Conservation (phyloP, 2,329 filamentous ascomycete genomes). For the Clonostachys rosea region DNA sequence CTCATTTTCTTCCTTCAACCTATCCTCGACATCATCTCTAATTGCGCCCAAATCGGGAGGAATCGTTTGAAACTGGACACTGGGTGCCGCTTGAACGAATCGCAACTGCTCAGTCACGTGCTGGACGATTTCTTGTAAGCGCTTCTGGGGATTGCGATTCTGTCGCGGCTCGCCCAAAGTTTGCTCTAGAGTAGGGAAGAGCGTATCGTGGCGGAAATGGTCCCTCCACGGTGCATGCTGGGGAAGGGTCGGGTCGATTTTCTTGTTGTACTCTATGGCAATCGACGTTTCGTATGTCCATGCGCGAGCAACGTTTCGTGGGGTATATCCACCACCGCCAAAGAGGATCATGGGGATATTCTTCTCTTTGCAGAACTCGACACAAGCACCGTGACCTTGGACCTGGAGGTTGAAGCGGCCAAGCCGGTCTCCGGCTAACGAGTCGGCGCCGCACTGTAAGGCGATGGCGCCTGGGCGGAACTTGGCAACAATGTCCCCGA, state of each 20-base stretch:
- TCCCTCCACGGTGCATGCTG: constrained; percentile 78
- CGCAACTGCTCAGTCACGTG: constrained; percentile 81
- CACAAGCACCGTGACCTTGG: constrained; percentile 86
- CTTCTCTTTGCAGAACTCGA: constrained; percentile 80
- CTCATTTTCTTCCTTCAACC: constrained; percentile 59
- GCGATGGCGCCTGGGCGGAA: constrained; percentile 92
- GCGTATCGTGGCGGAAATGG: constrained; percentile 81
- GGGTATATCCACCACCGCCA: constrained; percentile 93
- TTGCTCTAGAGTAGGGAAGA: constrained; percentile 82
- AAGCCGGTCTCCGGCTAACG: constrained; percentile 85
- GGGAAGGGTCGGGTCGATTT: constrained; percentile 70
- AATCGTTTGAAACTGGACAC: constrained; percentile 78
- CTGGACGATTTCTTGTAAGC: constrained; percentile 70
- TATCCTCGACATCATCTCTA: constrained; percentile 64
- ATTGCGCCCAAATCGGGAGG: constrained; percentile 70
- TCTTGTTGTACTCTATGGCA: constrained; percentile 69
- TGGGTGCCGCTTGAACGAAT: constrained; percentile 80
- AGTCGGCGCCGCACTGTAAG: constrained; percentile 93
- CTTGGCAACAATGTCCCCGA: constrained; percentile 71
- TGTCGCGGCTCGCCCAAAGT: constrained; percentile 62
- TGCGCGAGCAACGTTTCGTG: constrained; percentile 89
- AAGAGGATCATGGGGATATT: constrained; percentile 82
- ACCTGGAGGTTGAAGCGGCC: constrained; percentile 97
- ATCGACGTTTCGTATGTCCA: constrained; percentile 97
- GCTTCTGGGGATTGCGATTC: constrained; percentile 76